Conservation (phyloP, 257 asterid species). For the Scutellaria baicalensis region DNA sequence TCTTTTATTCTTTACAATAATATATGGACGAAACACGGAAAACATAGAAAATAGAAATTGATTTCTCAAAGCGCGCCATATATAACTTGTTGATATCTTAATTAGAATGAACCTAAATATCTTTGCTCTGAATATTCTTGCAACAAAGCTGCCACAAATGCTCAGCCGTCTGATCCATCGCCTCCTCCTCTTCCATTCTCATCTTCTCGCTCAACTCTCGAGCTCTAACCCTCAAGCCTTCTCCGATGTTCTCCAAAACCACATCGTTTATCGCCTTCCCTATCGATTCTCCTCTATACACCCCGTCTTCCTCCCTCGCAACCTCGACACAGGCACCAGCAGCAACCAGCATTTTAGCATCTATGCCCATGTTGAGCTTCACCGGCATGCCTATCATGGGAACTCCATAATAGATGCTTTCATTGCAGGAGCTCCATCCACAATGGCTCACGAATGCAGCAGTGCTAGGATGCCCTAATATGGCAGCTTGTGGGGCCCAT, state of each 20-base stretch:
- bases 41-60: no score
- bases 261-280: slow-evolving; percentile 10
- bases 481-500: slow-evolving; percentile 38
- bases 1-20: no score
- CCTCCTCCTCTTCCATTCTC: slow-evolving; percentile 8
- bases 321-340: slow-evolving; percentile 30
- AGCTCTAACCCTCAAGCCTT: neutral
- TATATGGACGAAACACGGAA: no score
- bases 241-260: slow-evolving; percentile 3
- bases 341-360: slow-evolving; percentile 18
- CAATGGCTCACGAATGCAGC: slow-evolving; percentile 44
- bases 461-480: slow-evolving; percentile 26
- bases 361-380: slow-evolving; percentile 18
- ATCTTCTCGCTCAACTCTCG: no score
- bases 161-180: neutral
- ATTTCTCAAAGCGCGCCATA: no score
- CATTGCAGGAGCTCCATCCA: slow-evolving; percentile 40
- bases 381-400: slow-evolving; percentile 35
- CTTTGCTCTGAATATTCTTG: no score
- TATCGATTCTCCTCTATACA: slow-evolving; percentile 10
- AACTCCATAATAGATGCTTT: slow-evolving; percentile 32
- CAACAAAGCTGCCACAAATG: slow-evolving; percentile 9
- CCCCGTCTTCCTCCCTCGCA: slow-evolving; percentile 12
- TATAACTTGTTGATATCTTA: no score
- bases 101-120: no score